A percentile compares a stretch with the other conserved stretches of the same genome.
phyloP scores from a whole-genome alignment of 768 basidiomycete species.

The Rhizopogon vulgaris region DNA sequence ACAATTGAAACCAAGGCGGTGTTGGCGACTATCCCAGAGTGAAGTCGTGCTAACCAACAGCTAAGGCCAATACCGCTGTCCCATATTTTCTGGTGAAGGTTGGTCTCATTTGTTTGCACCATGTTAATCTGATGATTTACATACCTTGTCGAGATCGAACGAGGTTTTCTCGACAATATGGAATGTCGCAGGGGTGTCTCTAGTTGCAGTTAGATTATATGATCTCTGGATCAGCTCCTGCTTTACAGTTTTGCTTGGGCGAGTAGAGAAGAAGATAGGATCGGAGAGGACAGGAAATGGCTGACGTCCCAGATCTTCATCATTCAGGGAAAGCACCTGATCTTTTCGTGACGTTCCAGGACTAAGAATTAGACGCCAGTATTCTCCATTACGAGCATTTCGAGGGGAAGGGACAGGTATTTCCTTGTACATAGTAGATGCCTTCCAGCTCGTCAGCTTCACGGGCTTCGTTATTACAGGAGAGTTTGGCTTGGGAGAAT shows the following conservation, averaged over 20 bases:
- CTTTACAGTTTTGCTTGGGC: constrained; percentile 33
- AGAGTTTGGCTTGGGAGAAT: constrained; percentile 13
- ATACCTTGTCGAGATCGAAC: constrained; percentile 90
- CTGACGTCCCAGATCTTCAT: constrained; percentile 31
- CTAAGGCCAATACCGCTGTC: constrained; percentile 87
- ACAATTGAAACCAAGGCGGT: constrained; percentile 13
- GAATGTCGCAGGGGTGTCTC: constrained; percentile 28
- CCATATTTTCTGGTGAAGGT: constrained; percentile 80
- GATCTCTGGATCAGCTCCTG: constrained; percentile 64
- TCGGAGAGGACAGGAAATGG: constrained; percentile 66
- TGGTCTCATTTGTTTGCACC: not conserved
- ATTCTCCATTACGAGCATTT: constrained; percentile 42
- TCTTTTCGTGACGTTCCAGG: constrained; percentile 25
- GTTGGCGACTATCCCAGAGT: constrained; percentile 9
- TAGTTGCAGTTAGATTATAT: constrained; percentile 33
- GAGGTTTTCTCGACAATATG: constrained; percentile 74
- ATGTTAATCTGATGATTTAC: constrained; percentile 5
- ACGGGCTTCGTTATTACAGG: constrained; percentile 32
- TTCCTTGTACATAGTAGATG: constrained; percentile 67
- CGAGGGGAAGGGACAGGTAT: constrained; percentile 62
- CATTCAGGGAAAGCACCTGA: constrained; percentile 37
- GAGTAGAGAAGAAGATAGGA: constrained; percentile 47
- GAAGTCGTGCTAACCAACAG: constrained; percentile 58
- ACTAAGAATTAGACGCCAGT: constrained; percentile 62
- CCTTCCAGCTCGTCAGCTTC: constrained; percentile 74